Evolutionary conservation across 1,139 yeast species (phyloP), one percentile per base, ranked within the genome.

Genomic region (Kodamaea sp.): DNA sequence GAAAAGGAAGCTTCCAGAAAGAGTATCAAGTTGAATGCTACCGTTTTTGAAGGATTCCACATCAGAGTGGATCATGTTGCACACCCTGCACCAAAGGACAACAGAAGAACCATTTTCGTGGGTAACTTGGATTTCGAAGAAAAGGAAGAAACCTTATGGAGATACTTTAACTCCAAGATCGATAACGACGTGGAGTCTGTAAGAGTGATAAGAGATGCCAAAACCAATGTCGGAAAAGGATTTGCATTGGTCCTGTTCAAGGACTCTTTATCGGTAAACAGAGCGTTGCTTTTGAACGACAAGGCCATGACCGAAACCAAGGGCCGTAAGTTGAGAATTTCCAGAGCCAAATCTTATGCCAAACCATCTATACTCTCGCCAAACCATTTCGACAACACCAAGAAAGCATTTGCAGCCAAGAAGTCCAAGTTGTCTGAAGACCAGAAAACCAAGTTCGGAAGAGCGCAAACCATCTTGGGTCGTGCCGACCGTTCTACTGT

Each of bases 41-140:
- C 70, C 5, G 67, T 82, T 7, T 85, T 88, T 55, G 74, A 75
- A 39, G 76, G 76, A 33, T 80, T 80, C 55, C 97, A 92, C 57
- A 57, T 94, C 38, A 76, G 97, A 53, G 94, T 92, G 13, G 98
- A 94, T 59, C 89, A 89, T 40, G 85, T 90, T 13, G 78, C 95
- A 0, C 96, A 90, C 56, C 98, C 98, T 15, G 72, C 89, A 5
- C 78, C 83, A 44, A 90, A 86, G 51, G 96, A 88, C 51, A 82
- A 83, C 57, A 84, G 81, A 55, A 75, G 89, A 46, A 83, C 94
- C 24, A 77, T 94, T 23, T 94, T 94, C 57, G 92, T 94, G 22
- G 99, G 99, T 22, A 92, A 92, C 58, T 71, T 92, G 46, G 95
- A 89, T 57, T 94, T 92, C 56, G 96, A 89, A 58, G 95, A 87